Percentiles rank a stretch among this genome's conserved stretches.
Conservation (phyloP, 179 eudicot species). For the Monotropa hypopitys region DNA sequence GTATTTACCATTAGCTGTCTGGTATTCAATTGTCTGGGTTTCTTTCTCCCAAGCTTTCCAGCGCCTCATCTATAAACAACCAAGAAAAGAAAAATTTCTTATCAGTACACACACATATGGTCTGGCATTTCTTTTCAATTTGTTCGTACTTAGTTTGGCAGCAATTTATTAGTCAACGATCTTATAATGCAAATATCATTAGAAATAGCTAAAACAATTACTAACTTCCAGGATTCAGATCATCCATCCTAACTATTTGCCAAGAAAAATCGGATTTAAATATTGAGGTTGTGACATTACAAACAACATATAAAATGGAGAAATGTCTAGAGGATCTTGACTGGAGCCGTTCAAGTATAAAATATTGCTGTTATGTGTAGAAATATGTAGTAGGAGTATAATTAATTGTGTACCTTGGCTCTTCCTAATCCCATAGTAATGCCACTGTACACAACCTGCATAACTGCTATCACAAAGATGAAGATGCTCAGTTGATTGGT, state of each 20-base stretch:
- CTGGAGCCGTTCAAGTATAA: too few species aligned
- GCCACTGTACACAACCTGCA: slow-evolving; percentile 33
- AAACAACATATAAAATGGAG: neutral
- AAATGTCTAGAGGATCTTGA: too few species aligned
- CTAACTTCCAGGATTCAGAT: too few species aligned
- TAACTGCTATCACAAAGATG: slow-evolving; percentile 28
- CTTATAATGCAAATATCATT: too few species aligned
- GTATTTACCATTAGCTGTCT: slow-evolving; percentile 26
- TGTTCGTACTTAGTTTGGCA: too few species aligned
- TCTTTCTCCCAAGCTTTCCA: slow-evolving; percentile 44
- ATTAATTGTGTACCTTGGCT: slow-evolving; percentile 20
- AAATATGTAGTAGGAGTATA: neutral
- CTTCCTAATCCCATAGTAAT: slow-evolving; percentile 33
- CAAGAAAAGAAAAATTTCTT: neutral
- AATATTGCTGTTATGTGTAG: too few species aligned
- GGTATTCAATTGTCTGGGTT: slow-evolving; percentile 28
- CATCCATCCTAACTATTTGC: too few species aligned
- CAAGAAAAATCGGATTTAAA: too few species aligned
- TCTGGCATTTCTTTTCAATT: too few species aligned
- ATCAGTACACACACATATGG: too few species aligned
- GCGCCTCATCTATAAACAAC: slow-evolving; percentile 23
- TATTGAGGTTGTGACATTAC: neutral
- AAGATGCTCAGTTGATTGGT: slow-evolving; percentile 23
- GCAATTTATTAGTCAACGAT: too few species aligned
- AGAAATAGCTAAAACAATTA: too few species aligned